Percentiles rank a stretch among this genome's conserved stretches.
Conservation (phyloP, 352 stramenopile species). For the Pythium plurisporium region DNA sequence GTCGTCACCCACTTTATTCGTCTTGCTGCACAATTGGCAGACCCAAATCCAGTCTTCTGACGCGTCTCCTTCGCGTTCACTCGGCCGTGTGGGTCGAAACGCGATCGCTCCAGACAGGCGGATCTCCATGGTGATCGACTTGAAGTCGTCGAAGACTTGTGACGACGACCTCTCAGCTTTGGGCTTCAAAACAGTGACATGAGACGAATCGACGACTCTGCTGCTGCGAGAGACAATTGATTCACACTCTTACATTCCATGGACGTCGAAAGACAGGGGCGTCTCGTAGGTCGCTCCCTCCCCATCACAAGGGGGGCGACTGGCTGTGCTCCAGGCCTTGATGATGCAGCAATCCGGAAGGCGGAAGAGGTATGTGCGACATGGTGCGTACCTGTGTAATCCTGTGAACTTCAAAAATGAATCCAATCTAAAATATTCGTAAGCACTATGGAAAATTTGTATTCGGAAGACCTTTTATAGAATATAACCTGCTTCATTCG, state of each 20-base stretch:
- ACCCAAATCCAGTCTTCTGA: not conserved
- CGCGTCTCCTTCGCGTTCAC: not conserved
- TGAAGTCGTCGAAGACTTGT: not conserved
- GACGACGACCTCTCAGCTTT: too few relatives aligned
- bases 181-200: not conserved
- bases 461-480: too few relatives aligned
- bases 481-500: too few relatives aligned
- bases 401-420: not conserved
- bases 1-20: not conserved
- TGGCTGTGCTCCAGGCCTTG: too few relatives aligned
- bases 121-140: slow-evolving; percentile 1
- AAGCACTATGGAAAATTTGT: too few relatives aligned
- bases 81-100: not conserved
- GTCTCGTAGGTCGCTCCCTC: too few relatives aligned
- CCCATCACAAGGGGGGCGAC: too few relatives aligned
- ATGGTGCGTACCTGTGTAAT: slow-evolving; percentile 17
- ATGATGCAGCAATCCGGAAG: too few relatives aligned
- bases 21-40: slow-evolving; percentile 13
- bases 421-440: not conserved
- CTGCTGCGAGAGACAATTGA: too few relatives aligned
- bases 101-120: slow-evolving; percentile 2
- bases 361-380: slow-evolving; percentile 20
- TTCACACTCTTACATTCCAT: too few relatives aligned
- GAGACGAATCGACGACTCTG: too few relatives aligned
- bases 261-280: too few relatives aligned